Conservation (phyloP, 805 yeast genomes). For the Cyberlindnera suaveolens region DNA sequence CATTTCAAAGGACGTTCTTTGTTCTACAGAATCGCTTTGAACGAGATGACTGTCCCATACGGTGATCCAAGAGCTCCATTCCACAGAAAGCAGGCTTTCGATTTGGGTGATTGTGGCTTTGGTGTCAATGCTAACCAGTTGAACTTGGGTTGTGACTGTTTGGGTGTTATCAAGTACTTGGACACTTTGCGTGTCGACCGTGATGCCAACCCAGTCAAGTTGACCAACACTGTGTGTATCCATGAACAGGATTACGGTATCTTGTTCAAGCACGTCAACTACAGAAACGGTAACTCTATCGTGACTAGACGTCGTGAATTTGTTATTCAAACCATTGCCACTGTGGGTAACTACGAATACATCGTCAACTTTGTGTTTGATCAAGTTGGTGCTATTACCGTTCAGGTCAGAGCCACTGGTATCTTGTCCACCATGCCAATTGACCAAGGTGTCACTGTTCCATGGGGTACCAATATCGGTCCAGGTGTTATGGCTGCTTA, state of each 20-base stretch:
- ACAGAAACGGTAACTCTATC: constrained; percentile 64
- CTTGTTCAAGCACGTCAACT: constrained; percentile 73
- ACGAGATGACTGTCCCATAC: constrained; percentile 86
- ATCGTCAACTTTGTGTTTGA: constrained; percentile 65
- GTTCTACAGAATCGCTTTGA: constrained; percentile 64
- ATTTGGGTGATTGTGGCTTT: constrained; percentile 80
- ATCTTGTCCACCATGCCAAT: constrained; percentile 80
- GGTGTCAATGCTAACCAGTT: constrained; percentile 68
- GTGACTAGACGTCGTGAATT: constrained; percentile 70
- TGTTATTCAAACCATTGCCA: constrained; percentile 73
- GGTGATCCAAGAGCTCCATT: constrained; percentile 81
- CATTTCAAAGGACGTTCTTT: constrained; percentile 71
- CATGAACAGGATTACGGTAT: constrained; percentile 78
- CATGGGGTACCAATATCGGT: constrained; percentile 67
- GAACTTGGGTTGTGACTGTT: constrained; percentile 74
- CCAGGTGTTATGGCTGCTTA: constrained; percentile 80
- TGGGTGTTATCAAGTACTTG: constrained; percentile 70
- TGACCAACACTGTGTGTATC: constrained; percentile 71
- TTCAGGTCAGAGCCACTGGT: constrained; percentile 83
- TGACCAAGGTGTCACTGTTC: constrained; percentile 59
- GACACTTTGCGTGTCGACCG: constrained; percentile 53
- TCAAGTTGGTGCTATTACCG: constrained; percentile 71
- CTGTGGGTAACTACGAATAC: constrained; percentile 83
- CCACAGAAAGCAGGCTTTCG: constrained; percentile 84
- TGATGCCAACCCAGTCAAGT: constrained; percentile 54